Conservation (phyloP, 768 basidiomycete species). For the Boletus edulis region DNA sequence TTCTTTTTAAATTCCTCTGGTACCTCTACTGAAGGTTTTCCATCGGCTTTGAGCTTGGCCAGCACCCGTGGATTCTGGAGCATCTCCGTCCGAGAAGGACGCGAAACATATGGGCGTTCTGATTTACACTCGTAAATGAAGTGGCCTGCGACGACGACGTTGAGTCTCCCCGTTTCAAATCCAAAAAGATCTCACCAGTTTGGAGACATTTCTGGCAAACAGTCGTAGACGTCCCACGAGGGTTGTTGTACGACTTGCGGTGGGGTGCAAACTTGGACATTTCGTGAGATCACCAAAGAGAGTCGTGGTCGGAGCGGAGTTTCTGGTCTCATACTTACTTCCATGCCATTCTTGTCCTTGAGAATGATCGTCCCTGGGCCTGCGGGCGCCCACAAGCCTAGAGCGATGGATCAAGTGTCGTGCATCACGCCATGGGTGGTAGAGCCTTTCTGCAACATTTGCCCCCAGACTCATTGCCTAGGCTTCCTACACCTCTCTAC, state of each 20-base stretch:
- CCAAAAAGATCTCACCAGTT: conserved; percentile 42
- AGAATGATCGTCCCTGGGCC: conserved; percentile 14
- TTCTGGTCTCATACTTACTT: not conserved
- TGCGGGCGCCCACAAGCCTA: not conserved
- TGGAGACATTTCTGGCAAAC: conserved; percentile 82
- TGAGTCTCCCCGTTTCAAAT: not conserved
- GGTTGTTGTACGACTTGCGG: conserved; percentile 55
- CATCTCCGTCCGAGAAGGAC: conserved; percentile 87
- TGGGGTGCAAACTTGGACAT: conserved; percentile 88
- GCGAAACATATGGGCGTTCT: conserved; percentile 74
- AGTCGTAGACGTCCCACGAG: conserved; percentile 63
- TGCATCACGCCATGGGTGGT: conserved; percentile 54
- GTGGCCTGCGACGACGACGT: conserved; percentile 53
- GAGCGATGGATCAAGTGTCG: not conserved
- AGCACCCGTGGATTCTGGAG: conserved; percentile 73
- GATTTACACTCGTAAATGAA: conserved; percentile 91
- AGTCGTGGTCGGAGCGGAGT: conserved; percentile 10
- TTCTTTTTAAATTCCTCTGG: conserved; percentile 89
- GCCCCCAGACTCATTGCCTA: conserved; percentile 49
- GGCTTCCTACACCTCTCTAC: conserved; percentile 59
- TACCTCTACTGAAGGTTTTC: conserved; percentile 77
- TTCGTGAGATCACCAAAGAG: not conserved
- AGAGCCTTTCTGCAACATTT: conserved; percentile 57
- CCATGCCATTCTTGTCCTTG: conserved; percentile 5
- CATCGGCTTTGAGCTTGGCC: conserved; percentile 65